Evolutionary conservation across 371 early-diverging fungal genomes (phyloP), one percentile per base, ranked within the genome.

Genomic region (Blastocladiella emersonii): DNA sequence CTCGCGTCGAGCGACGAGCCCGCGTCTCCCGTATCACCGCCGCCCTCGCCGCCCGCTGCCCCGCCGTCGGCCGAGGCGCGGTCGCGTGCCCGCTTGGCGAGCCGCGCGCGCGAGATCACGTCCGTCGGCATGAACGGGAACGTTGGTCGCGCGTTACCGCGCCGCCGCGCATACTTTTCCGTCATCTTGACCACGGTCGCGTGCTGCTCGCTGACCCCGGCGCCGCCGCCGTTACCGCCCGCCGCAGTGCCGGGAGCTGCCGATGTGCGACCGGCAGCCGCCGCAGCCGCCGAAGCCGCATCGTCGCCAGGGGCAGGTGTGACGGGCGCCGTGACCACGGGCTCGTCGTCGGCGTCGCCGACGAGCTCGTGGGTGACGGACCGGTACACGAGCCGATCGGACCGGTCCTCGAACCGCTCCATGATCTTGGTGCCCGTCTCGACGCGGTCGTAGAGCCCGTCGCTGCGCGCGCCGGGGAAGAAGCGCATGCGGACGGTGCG

Each of bases 401-500:
- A 76, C 17, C 80, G 56, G n/a, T 75, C 78, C 27, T 68, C 69
- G 57, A 74, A 78, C 34, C 65, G 62, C 64, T 75, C 77, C 8
- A 75, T 71, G 6, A 73, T 66, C 72, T 76, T 62, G 32, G 57
- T 61, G 5, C 63, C 63, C 41, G 64, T 64, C 55, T 80, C 78
- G 17, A 74, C 62, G 12, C 80, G 62, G 56, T 73, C 73, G 0
- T 74, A 63, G 23, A 80, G 57, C 30, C 80, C 78, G 63, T 80
- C 80, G 27, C 72, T 70, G 35, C 80, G 41, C 12, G 80, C 76
- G 43, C 57, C 64, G 7, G 73, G 71, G 64, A 72, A 80, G 45
- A 80, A 80, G 56, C 74, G 72, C 69, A 80, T 72, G 39, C 76
- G 76, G 21, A 69, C 71, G 30, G 78, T 78, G 30, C 68, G 63